Evolutionary conservation across 2,329 filamentous ascomycete genomes (phyloP).

Genomic region (Triangularia setosa): DNA sequence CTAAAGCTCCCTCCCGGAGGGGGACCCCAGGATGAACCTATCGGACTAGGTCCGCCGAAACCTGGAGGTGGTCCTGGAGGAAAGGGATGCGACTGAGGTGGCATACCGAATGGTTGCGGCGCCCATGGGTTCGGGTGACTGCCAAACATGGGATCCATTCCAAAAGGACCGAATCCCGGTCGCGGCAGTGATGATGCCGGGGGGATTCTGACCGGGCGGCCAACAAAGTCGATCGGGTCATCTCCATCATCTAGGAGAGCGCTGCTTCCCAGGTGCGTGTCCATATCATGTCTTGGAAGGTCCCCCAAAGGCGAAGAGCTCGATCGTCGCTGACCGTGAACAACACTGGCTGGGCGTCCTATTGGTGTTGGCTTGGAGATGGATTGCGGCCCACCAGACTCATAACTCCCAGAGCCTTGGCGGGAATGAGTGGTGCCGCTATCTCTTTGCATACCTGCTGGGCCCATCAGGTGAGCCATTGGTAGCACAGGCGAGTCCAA

Average conservation of each 20-base stretch:
- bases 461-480: constrained; percentile 39
- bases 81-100: constrained; percentile 22
- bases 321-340: constrained; percentile 45
- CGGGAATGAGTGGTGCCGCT: constrained; percentile 60
- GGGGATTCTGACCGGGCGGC: constrained; percentile 9
- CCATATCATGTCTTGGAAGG: constrained; percentile 62
- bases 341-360: constrained; percentile 74
- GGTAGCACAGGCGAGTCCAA: constrained; percentile 38
- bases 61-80: constrained; percentile 44
- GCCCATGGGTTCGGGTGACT: constrained; percentile 26
- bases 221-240: constrained; percentile 43
- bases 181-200: constrained; percentile 45
- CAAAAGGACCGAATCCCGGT: constrained; percentile 37
- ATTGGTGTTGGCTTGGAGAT: constrained; percentile 84
- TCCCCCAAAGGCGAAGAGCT: constrained; percentile 26
- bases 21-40: constrained; percentile 23
- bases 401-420: constrained; percentile 69
- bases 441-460: constrained; percentile 31
- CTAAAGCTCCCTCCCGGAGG: constrained; percentile 23
- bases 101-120: constrained; percentile 15
- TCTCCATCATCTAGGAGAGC: constrained; percentile 76
- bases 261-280: constrained; percentile 83
- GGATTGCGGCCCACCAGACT: constrained; percentile 60
- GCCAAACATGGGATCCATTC: constrained; percentile 23
- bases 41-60: constrained; percentile 35